Conservation (phyloP, 805 yeast genomes). For the Helenozyma baotianmanensis region DNA sequence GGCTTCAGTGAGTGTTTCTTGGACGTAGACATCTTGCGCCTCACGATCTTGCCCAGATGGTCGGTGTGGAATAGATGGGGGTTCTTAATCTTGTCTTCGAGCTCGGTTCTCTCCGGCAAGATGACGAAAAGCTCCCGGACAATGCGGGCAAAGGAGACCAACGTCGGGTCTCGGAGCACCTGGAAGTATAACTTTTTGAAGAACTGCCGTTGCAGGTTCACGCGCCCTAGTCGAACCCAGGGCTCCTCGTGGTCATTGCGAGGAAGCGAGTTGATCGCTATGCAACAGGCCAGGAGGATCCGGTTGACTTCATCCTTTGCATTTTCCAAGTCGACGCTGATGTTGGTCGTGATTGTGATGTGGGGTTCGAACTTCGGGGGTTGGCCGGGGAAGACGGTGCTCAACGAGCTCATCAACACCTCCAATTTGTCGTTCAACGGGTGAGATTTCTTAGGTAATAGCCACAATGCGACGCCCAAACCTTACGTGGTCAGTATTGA, state of each 20-base stretch:
- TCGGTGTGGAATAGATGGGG: constrained; percentile 38
- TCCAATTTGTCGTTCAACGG: constrained; percentile 52
- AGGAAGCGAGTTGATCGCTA: constrained; percentile 46
- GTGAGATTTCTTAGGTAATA: constrained; percentile 57
- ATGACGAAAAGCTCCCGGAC: constrained; percentile 56
- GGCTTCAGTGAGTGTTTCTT: constrained; percentile 1
- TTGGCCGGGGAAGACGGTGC: constrained; percentile 64
- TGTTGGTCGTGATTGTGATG: constrained; percentile 65
- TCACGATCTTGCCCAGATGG: constrained; percentile 25
- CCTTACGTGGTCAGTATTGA: constrained; percentile 8
- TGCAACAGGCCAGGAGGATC: constrained; percentile 53
- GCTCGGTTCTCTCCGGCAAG: constrained; percentile 35
- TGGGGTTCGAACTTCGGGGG: constrained; percentile 73
- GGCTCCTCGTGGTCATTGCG: constrained; percentile 29
- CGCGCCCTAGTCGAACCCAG: constrained; percentile 37
- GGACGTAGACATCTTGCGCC: constrained; percentile 16
- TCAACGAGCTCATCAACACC: constrained; percentile 59
- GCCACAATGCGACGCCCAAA: constrained; percentile 64
- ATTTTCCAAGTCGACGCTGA: constrained; percentile 39
- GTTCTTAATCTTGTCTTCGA: constrained; percentile 30
- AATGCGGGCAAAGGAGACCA: constrained; percentile 49
- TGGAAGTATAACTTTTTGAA: constrained; percentile 53
- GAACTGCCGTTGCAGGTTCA: constrained; percentile 45
- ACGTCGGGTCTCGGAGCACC: constrained; percentile 41
- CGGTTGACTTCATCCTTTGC: constrained; percentile 52